A percentile compares a stretch with the other conserved stretches of the same genome.
Conservation (phyloP, 352 stramenopile genomes). For the Phytophthora cactorum region DNA sequence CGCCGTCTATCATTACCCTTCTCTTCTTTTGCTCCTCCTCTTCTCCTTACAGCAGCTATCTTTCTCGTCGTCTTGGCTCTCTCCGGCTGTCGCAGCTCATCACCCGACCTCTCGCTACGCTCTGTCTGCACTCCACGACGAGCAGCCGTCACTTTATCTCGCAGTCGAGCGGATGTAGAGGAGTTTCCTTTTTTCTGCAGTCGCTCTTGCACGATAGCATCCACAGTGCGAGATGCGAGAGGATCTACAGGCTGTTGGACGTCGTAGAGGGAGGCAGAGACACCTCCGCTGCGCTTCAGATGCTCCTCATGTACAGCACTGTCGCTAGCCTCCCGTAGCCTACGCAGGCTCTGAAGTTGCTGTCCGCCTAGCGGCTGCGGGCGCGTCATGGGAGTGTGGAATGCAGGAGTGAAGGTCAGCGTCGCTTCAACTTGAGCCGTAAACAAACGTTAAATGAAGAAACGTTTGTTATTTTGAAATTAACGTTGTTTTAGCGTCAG, state of each 20-base stretch:
- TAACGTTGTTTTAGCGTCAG: constrained; percentile 6
- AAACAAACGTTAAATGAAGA: constrained; percentile 11
- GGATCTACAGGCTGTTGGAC: not conserved
- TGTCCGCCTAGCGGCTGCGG: constrained; percentile 48
- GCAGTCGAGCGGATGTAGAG: constrained; percentile 36
- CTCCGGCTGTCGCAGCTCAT: not conserved
- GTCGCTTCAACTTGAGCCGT: constrained; percentile 25
- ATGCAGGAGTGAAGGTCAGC: constrained; percentile 28
- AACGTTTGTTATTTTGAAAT: constrained; percentile 6
- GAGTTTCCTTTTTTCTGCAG: constrained; percentile 8
- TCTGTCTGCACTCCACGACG: constrained; percentile 58
- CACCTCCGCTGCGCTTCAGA: constrained; percentile 15
- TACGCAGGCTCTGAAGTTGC: constrained; percentile 53
- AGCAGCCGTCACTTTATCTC: constrained; percentile 49
- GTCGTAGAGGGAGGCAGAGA: not conserved
- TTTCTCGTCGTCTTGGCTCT: constrained; percentile 26
- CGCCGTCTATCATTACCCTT: constrained; percentile 18
- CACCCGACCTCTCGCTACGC: constrained; percentile 34
- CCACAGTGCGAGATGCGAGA: constrained; percentile 37
- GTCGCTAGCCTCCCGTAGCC: constrained; percentile 47
- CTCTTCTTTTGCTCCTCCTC: constrained; percentile 3
- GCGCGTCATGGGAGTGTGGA: constrained; percentile 27
- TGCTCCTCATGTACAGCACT: constrained; percentile 45
- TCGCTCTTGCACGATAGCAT: constrained; percentile 54
- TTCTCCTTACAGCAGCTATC: constrained; percentile 49